Base-by-base conservation (phyloP, 805 yeast genomes). In the Candida insectorum region DNA sequence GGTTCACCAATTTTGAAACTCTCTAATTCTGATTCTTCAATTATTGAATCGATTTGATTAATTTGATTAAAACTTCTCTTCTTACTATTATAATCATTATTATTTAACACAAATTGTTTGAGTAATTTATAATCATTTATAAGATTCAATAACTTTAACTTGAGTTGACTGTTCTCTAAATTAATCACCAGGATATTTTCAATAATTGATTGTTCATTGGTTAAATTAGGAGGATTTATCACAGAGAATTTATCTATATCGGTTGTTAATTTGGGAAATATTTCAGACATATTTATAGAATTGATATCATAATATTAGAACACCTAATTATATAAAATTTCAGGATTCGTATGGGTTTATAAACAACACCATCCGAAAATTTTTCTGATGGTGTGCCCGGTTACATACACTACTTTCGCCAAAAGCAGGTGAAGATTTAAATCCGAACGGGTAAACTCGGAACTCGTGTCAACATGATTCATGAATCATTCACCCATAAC, bases 81-180 rank as follows among this genome's bases (percentile, higher is more conserved):
- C 16, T 34, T 36, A 6, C 24, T 16, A 5, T 6, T 14, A 7
- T 20, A 18, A 12, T 28, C 22, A 14, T 32, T 32, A 16, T 36
- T 23, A 14, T 16, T 11, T 11, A 36, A 27, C 4, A 64, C 65
- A 43, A 50, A 47, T 28, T 48, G 49, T 36, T 55, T 55, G 39
- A 66, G 48, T 26, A 57, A 47, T 38, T 63, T 63, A 44, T 66
- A 66, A 38, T 65, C 71, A 34, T 63, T 62, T 18, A 66, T 64
- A 31, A 66, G 50, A 26, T 54, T 47, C 25, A 66, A 51, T 21
- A 66, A 45, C 31, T 56, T 54, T 7, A 55, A 40, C 32, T 66
- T 66, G 30, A 66, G 53, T 19, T 53, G 52, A 31, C 49, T 41
- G 40, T 66, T 66, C 37, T 66, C 71, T 13, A 44, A 37, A 23